Base-by-base conservation (phyloP, 441 rosid species). In the Daphne laureola region DNA sequence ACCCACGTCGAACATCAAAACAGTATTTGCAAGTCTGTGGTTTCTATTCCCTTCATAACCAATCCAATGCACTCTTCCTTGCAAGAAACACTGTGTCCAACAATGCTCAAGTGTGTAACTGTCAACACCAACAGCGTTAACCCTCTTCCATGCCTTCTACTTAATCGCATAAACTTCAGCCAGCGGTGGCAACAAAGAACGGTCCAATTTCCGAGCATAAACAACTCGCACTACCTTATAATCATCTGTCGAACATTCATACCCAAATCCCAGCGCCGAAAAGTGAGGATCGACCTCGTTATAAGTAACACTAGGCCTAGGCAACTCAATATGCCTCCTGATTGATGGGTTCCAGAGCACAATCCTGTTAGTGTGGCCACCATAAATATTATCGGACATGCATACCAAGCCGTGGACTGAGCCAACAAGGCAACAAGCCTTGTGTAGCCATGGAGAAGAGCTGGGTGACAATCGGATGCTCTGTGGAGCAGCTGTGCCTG, bases 171-270 rank as follows among this genome's bases (percentile, higher is more conserved):
- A 49, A 56, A 56, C 49, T 46, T 45, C 62, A 57, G 38, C 40
- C 11, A 18, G n/a, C 44, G 55, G 50, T 13, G 61, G 38, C 4
- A 21, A 13, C 14, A 11, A 31, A 31, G 44, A 36, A 17, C 11
- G n/a, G 1, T 11, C 35, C 14, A 23, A 43, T 3, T 26, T 41
- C 17, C 26, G 52, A 4, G 51, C 17, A 53, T 55, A 63, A 38
- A 63, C 46, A 61, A 55, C 17, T 23, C 67, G 35, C 31, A 51
- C 61, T 43, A 63, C 48, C 51, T 31, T 55, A 14, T 50, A 63
- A 44, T 63, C 57, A 35, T 51, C 51, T 52, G 21, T 53, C 51
- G 4, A 9, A 8, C 17, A 15, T 35, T 27, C 56, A 52, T 14
- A 26, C 0, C 53, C 53, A 26, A 49, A 49, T 12, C 53, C 53